Conservation (phyloP, 2,329 filamentous ascomycete species). For the Pyricularia pennisetigena region DNA sequence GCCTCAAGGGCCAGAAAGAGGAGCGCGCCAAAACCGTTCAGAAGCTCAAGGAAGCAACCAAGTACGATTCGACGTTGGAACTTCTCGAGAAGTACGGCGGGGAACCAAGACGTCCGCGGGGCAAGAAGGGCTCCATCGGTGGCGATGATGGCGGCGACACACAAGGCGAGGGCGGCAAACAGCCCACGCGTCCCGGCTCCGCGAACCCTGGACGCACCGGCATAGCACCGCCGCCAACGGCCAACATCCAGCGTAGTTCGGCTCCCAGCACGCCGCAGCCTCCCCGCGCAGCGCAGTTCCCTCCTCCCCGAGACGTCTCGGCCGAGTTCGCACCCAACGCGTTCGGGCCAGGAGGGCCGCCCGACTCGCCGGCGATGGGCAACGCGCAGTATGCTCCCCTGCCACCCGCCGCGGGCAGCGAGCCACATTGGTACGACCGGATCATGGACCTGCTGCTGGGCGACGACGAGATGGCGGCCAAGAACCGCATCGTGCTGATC, state of each 20-base stretch:
- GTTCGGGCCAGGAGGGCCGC: constrained; percentile 27
- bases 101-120: constrained; percentile 27
- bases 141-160: constrained; percentile 8
- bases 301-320: constrained; percentile 18
- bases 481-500: constrained; percentile 83
- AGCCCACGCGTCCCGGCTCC: constrained; percentile 5
- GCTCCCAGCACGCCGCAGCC: constrained; percentile 19
- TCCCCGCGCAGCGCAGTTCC: not conserved
- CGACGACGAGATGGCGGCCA: constrained; percentile 86
- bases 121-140: constrained; percentile 9
- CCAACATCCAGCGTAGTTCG: constrained; percentile 43
- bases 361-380: constrained; percentile 8
- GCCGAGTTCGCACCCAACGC: constrained; percentile 71
- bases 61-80: constrained; percentile 89
- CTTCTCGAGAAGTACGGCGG: constrained; percentile 90
- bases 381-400: constrained; percentile 17
- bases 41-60: constrained; percentile 88
- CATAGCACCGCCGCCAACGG: constrained; percentile 50
- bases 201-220: constrained; percentile 29
- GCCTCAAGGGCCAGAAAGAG: constrained; percentile 64
- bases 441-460: constrained; percentile 86
- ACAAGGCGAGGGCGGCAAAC: constrained; percentile 6
- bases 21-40: constrained; percentile 84
- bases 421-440: constrained; percentile 83
- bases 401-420: constrained; percentile 15